Percentiles rank a stretch among this genome's conserved stretches.
These are phyloP conservation scores for Phanerodontia chrysosporium DNA, from an alignment of 768 basidiomycete genomes.

Conservation along the genomic window DNA sequence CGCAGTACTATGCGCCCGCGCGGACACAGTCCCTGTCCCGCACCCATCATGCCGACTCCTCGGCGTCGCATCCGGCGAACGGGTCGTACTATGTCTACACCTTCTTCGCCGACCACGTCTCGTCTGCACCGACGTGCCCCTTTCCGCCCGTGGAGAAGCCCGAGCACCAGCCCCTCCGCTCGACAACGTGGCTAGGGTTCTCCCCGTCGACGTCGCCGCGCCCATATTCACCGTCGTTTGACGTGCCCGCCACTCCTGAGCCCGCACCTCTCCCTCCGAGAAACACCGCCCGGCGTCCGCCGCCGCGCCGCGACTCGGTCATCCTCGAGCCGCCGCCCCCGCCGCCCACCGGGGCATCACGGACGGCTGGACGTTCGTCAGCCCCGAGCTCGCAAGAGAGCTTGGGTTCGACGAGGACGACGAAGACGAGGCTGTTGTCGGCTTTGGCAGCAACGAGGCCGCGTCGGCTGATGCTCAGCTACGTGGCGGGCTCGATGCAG, in stretches of 20 bases:
- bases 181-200: not conserved
- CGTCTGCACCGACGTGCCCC: conserved; percentile 5
- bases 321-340: not conserved
- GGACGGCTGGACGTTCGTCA: not conserved
- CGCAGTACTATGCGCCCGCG: conserved; percentile 24
- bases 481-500: conserved; percentile 32
- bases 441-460: not conserved
- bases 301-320: not conserved
- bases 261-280: not conserved
- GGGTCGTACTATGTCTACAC: conserved; percentile 28
- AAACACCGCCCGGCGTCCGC: not conserved
- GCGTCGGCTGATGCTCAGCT: not conserved
- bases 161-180: not conserved
- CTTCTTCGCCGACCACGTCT: conserved; percentile 35
- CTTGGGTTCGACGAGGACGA: not conserved
- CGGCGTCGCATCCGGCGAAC: conserved; percentile 4
- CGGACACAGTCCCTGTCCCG: conserved; percentile 5
- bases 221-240: conserved; percentile 1
- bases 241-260: not conserved
- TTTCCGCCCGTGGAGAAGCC: not conserved
- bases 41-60: not conserved
- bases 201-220: not conserved
- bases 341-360: not conserved
- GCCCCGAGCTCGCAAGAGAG: not conserved
- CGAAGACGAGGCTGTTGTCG: not conserved